Percentiles rank a stretch among this genome's conserved stretches.
phyloP scores from a whole-genome alignment of 305 asterid species.

The Solanum hybrid region DNA sequence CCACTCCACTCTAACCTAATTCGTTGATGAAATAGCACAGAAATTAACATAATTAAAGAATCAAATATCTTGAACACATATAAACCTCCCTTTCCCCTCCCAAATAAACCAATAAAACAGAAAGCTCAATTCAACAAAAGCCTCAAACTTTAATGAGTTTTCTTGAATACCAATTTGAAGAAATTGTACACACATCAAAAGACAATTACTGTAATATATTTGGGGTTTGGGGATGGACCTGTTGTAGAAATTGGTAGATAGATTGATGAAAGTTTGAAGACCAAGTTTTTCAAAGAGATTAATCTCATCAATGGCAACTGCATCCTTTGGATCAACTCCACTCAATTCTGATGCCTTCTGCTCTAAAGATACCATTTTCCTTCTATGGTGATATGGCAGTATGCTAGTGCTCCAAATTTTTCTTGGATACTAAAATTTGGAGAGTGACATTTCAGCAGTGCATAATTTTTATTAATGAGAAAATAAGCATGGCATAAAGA shows the following conservation, averaged over 20 bases:
- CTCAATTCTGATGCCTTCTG: slow-evolving; percentile 88
- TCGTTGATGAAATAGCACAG: too few relatives aligned
- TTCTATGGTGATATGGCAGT: neutral
- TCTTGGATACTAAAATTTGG: neutral
- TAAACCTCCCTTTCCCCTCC: neutral
- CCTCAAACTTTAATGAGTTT: neutral
- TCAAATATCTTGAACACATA: too few relatives aligned
- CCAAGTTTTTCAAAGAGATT: slow-evolving; percentile 65
- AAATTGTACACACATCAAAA: neutral
- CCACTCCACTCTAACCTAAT: neutral
- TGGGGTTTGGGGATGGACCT: slow-evolving; percentile 27
- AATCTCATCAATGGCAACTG: slow-evolving; percentile 58
- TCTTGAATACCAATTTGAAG: neutral
- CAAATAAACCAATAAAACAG: neutral
- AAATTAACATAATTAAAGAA: too few relatives aligned
- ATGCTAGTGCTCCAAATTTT: neutral
- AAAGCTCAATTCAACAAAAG: neutral
- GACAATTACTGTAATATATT: neutral
- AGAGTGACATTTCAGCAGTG: neutral
- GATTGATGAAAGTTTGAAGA: slow-evolving; percentile 59
- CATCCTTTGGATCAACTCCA: slow-evolving; percentile 50
- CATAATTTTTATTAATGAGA: too few relatives aligned
- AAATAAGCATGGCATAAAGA: too few relatives aligned
- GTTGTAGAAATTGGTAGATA: slow-evolving; percentile 70
- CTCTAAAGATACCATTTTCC: slow-evolving; percentile 59